Conservation (phyloP, 1,284 basidiomycete genomes). For the Ceraceosorus guamensis region DNA sequence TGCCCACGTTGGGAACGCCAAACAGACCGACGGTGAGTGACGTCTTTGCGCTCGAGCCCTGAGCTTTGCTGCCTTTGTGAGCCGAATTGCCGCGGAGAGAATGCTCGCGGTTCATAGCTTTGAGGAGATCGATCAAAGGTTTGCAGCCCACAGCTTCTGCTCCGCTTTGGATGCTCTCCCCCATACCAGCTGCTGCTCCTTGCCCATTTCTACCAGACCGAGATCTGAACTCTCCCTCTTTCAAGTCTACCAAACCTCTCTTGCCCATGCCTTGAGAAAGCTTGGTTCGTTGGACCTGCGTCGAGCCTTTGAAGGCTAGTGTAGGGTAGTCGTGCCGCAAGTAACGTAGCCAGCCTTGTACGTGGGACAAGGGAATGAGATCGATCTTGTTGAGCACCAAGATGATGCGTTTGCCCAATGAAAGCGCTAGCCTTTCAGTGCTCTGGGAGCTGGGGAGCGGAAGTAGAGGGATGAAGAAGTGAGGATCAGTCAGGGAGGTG, state of each 20-base stretch:
- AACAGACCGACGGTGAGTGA: slow-evolving; percentile 76
- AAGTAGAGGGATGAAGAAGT: too few species aligned
- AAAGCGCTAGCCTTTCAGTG: slow-evolving; percentile 33
- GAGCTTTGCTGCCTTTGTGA: too few species aligned
- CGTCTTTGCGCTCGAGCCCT: slow-evolving; percentile 23
- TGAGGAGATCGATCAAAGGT: slow-evolving; percentile 73
- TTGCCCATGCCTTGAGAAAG: slow-evolving; percentile 23
- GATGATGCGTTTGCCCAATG: slow-evolving; percentile 37
- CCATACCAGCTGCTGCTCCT: slow-evolving; percentile 1
- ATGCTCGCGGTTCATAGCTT: slow-evolving; percentile 65
- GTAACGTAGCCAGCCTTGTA: slow-evolving; percentile 81
- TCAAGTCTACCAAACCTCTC: background rate
- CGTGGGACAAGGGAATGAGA: slow-evolving; percentile 81
- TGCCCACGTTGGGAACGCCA: slow-evolving; percentile 95
- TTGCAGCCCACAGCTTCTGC: slow-evolving; percentile 54
- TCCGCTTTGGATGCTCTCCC: slow-evolving; percentile 9
- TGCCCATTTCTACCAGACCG: too few species aligned
- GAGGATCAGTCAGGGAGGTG: too few species aligned
- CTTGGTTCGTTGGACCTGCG: slow-evolving; percentile 70
- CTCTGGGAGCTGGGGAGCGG: slow-evolving; percentile 18
- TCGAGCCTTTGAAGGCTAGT: slow-evolving; percentile 83
- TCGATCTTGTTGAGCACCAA: slow-evolving; percentile 29
- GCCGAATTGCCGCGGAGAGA: too few species aligned
- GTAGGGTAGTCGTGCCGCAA: slow-evolving; percentile 86
- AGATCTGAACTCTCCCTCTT: background rate